Base-by-base conservation (phyloP, 164 flowering plant genomes). In the Liquidambar formosana region DNA sequence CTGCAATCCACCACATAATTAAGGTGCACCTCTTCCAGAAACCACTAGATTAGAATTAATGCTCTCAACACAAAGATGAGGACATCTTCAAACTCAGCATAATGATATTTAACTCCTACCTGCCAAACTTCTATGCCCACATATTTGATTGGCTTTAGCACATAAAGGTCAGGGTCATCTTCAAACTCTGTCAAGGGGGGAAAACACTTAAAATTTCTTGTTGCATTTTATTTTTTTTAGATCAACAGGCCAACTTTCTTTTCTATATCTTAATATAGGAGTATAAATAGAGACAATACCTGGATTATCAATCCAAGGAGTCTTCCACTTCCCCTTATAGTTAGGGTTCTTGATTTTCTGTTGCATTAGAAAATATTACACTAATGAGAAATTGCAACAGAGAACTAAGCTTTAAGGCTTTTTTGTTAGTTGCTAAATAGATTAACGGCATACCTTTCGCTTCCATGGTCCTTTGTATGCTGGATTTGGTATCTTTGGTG, bases 381-480 rank as follows among this genome's bases (percentile, higher is more conserved):
- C 69, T 21, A 57, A 53, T n/a, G 63, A 28, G 41, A 33, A 33
- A 33, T 33, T 33, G 41, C 41, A 33, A 33, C 6, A 33, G 6
- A 33, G 41, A 33, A 33, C 41, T 33, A 6, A 33, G 41, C 41
- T 33, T 33, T 33, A 33, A 33, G 41, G 4, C 41, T 33, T 33
- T 2, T 33, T 6, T 2, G 2, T 33, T 33, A 33, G 41, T 2
- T 33, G 41, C 6, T 6, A 33, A 33, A 33, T 2, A 18, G 57
- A 77, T 27, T n/a, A 33, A 6, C 41, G 6, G 41, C 41, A 33
- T 33, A 91, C 99, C 96, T 87, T 94, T 13, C 75, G 89, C 80
- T 89, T 94, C 97, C 99, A 94, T 60, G 97, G 94, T 54, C 99
- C 99, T 81, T 86, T 92, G 80, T 87, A 92, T 48, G 88, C 91